Base-by-base conservation (phyloP, 2,329 filamentous ascomycete genomes). In the Dryadomyces quercivorus region DNA sequence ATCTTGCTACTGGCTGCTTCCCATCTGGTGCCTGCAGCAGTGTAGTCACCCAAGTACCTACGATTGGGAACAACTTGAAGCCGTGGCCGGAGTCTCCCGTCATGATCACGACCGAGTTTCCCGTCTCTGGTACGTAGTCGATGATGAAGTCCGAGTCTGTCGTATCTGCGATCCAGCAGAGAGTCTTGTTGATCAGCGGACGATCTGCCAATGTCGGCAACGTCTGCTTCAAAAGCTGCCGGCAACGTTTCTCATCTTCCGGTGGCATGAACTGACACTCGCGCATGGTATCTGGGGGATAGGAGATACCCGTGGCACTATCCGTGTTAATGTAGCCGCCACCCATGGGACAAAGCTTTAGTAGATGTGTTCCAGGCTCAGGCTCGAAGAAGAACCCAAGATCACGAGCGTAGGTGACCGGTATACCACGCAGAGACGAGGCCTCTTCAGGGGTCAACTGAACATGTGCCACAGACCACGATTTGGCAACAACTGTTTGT, bases 381-480 rank as follows among this genome's bases (percentile, higher is more conserved):
- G 81, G 80, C 63, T 84, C 81, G 56, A 84, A 84, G 66, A 82
- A 80, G 68, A 84, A 84, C 0, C 80, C 80, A 0, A 84, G 66
- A 57, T 84, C 81, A 2, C 81, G 73, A 1, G 76, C 75, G 53
- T 82, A 81, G 0, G 75, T 80, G 0, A 82, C 77, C 0, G 81
- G 80, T 12, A 84, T 78, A 2, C 77, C 76, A 2, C 75, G 72
- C 1, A 84, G 71, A 7, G 66, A 66, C 5, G 73, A 70, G 0
- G 75, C 72, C 63, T 85, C 81, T 0, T 72, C 71, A 5, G 75
- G 70, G 0, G 72, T 79, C 1, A 84, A 70, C 49, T 76, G 74
- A 2, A 84, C 69, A 60, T 84, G 81, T 0, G 76, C 80, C 1
- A 85, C 74, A 0, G 76, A 74, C 76, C 78, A 84, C 0, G 72